Base-by-base conservation (phyloP, 345 rosid genomes). In the Acer yangbiense region DNA sequence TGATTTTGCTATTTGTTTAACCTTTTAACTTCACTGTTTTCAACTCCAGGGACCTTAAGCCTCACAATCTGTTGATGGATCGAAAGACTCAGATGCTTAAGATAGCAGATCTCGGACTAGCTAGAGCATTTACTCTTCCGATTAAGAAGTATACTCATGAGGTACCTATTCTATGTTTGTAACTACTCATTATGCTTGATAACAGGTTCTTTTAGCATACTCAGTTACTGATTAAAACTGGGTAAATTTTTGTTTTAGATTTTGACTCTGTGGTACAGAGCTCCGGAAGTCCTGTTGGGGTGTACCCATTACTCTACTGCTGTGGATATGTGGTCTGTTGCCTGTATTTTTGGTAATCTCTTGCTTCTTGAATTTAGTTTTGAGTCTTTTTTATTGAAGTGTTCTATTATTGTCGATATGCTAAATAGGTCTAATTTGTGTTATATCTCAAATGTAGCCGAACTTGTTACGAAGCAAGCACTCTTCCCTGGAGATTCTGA, bases 291-390 rank as follows among this genome's bases (percentile, higher is more conserved):
- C 80, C 97, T 96, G 69, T 69, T 96, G 78, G 99, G 98, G 11
- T 90, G 95, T 17, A 96, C 97, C 20, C 98, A 94, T 82, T 96
- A 96, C 88, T 96, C 99, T 76, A 92, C 97, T 57, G 97, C 97
- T 18, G 98, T 96, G 20, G 99, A 94, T 79, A 88, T 94, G 84
- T 96, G 98, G 98, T 96, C 97, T 68, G 99, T 96, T 52, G 97
- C 89, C 80, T 94, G 97, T 69, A 89, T 96, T 1, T 96, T 96
- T 78, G 99, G 99, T 96, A 89, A 60, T 39, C 69, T 43, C 27
- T 62, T 75, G 43, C 14, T 68, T 68, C 43, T 32, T 17, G 0
- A 69, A 27, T 7, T 77, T 35, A 18, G 18, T 27, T 63, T 63
- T 4, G 25, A 32, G 4, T 32, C 35, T 44, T 17, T 43, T 9